These are phyloP conservation scores for Colletotrichum destructivum DNA, from an alignment of 2,329 filamentous ascomycete genomes.

Conservation along the genomic window DNA sequence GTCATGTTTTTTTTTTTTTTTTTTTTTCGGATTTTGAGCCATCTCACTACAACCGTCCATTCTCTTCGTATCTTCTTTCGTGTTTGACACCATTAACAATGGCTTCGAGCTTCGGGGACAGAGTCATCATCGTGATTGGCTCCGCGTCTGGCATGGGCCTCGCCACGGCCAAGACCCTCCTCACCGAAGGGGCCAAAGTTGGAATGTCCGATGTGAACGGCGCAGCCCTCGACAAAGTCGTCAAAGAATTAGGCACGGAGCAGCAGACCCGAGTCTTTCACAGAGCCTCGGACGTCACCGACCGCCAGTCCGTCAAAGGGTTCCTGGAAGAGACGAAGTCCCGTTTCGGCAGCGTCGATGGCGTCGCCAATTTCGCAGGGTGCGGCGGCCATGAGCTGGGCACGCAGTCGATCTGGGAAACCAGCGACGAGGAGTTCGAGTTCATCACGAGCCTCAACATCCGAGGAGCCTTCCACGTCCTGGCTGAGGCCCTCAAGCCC, in stretches of 20 bases:
- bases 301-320: constrained; percentile 3
- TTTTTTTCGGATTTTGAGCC: no score
- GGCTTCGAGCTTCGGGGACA: constrained; percentile 3
- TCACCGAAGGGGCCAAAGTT: constrained; percentile 23
- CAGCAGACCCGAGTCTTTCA: constrained; percentile 10
- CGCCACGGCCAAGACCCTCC: constrained; percentile 16
- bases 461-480: constrained; percentile 29
- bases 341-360: constrained; percentile 19
- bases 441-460: constrained; percentile 36
- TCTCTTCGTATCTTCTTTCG: neutral
- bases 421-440: constrained; percentile 22
- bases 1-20: neutral
- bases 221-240: neutral
- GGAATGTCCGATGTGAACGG: constrained; percentile 26
- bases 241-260: neutral
- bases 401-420: constrained; percentile 29
- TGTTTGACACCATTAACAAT: neutral
- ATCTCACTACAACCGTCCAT: neutral
- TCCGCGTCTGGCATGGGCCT: constrained; percentile 35
- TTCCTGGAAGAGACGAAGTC: constrained; percentile 8
- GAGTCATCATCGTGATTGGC: constrained; percentile 26
- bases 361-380: constrained; percentile 33
- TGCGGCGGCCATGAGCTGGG: constrained; percentile 33
- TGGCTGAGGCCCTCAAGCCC: constrained; percentile 24
- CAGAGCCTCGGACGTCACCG: constrained; percentile 9